These are phyloP conservation scores for Pontederia paniculata DNA, from an alignment of 176 grass and related monocot genomes.

Conservation along the genomic window DNA sequence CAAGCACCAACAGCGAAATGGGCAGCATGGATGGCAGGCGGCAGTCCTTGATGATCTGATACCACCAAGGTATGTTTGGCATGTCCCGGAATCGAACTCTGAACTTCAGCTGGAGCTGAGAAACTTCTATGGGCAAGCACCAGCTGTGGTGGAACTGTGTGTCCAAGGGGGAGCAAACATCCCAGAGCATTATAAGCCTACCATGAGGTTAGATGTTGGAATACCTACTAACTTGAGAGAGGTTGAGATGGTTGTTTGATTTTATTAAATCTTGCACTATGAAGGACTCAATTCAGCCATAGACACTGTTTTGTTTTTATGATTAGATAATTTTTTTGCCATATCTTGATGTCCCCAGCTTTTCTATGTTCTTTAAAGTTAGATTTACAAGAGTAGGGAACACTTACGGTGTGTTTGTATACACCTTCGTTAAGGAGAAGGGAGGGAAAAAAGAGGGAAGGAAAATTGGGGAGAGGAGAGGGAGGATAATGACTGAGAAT, in stretches of 20 bases:
- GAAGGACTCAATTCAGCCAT: too few species aligned
- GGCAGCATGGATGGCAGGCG: constrained; percentile 85
- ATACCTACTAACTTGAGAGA: constrained; percentile 69
- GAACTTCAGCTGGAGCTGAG: constrained; percentile 69
- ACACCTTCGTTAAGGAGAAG: too few species aligned
- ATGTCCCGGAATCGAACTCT: constrained; percentile 52
- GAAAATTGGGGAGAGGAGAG: too few species aligned
- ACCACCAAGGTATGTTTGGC: constrained; percentile 84
- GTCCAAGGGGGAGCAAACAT: constrained; percentile 43
- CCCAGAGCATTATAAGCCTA: constrained; percentile 72
- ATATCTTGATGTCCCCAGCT: too few species aligned
- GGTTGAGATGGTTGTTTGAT: constrained; percentile 88
- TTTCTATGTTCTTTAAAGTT: too few species aligned
- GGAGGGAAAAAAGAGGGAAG: too few species aligned
- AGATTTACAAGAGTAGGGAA: too few species aligned
- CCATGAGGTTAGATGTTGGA: constrained; percentile 82
- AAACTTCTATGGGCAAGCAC: constrained; percentile 90
- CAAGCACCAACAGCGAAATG: constrained; percentile 98
- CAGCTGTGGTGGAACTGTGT: constrained; percentile 84
- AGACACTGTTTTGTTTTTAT: too few species aligned
- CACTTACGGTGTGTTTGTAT: too few species aligned
- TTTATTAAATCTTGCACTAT: background rate
- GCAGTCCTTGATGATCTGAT: constrained; percentile 69
- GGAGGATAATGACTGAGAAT: too few species aligned
- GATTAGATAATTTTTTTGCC: too few species aligned